These are phyloP conservation scores for Lactarius vividus DNA, from an alignment of 768 basidiomycete genomes.

Conservation along the genomic window DNA sequence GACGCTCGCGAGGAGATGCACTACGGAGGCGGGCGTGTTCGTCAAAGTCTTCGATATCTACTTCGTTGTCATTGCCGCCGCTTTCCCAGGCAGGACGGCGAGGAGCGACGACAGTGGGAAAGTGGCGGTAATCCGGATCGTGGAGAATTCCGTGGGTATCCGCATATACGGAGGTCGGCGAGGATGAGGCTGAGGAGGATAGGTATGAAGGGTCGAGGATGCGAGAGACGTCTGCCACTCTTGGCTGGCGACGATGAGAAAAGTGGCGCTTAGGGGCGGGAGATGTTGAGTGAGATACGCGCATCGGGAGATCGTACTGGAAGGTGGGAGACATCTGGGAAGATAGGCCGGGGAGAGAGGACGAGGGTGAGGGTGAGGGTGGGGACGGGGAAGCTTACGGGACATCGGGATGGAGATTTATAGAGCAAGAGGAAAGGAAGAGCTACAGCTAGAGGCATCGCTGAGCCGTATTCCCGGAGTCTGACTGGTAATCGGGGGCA, in stretches of 20 bases:
- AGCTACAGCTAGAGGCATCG: background rate
- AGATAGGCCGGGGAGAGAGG: background rate
- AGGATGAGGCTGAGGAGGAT: conserved; percentile 34
- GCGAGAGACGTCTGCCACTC: conserved; percentile 53
- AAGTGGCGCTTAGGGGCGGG: conserved; percentile 32
- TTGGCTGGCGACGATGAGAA: conserved; percentile 20
- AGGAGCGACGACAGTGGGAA: conserved; percentile 43
- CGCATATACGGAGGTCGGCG: conserved; percentile 46
- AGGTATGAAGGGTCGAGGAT: conserved; percentile 65
- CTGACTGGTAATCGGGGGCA: conserved; percentile 3
- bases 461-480: background rate
- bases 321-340: conserved; percentile 25
- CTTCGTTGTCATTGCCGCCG: conserved; percentile 31
- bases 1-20: conserved; percentile 25
- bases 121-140: conserved; percentile 67
- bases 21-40: conserved; percentile 18
- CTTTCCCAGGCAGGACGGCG: conserved; percentile 39
- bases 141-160: conserved; percentile 62
- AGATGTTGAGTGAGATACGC: conserved; percentile 35
- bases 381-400: background rate
- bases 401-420: background rate
- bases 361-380: background rate
- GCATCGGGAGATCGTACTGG: conserved; percentile 29
- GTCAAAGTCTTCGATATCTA: conserved; percentile 13
- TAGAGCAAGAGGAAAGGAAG: background rate